A percentile compares a stretch with the other conserved stretches of the same genome.
Evolutionary conservation across 768 basidiomycete genomes (phyloP).

Genomic region (Pleurotus giganteus): DNA sequence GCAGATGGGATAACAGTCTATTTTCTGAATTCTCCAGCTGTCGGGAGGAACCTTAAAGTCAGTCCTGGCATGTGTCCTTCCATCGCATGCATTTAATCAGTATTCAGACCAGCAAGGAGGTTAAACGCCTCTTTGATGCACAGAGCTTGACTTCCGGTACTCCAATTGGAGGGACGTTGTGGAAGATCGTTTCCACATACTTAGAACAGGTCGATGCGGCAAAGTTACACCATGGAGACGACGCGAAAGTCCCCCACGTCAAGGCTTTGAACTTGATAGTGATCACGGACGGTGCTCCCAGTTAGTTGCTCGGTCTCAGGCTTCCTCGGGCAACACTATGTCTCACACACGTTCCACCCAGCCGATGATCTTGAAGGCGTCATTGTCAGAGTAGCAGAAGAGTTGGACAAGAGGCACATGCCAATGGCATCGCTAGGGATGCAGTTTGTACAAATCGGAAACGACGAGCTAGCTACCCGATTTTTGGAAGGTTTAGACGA

Average conservation of each 20-base stretch:
- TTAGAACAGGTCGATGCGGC: conserved; percentile 12
- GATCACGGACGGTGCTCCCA: conserved; percentile 53
- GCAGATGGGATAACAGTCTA: conserved; percentile 53
- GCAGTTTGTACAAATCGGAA: conserved; percentile 65
- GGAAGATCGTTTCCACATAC: conserved; percentile 13
- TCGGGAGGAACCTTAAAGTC: conserved; percentile 31
- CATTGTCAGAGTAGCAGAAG: conserved; percentile 37
- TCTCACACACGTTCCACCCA: conserved; percentile 14
- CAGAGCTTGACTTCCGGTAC: conserved; percentile 14
- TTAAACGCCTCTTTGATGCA: conserved; percentile 15
- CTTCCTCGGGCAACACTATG: not conserved
- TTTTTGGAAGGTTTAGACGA: conserved; percentile 52
- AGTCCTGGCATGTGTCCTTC: conserved; percentile 22
- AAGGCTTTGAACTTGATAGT: conserved; percentile 54
- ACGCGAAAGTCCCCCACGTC: conserved; percentile 19
- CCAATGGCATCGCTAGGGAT: conserved; percentile 55
- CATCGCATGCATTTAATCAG: conserved; percentile 14
- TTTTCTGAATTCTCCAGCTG: conserved; percentile 44
- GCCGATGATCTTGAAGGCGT: conserved; percentile 40
- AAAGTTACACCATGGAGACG: conserved; percentile 1
- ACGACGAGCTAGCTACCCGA: conserved; percentile 33
- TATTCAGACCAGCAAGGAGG: conserved; percentile 13
- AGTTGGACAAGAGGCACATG: conserved; percentile 43
- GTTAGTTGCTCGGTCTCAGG: conserved; percentile 26
- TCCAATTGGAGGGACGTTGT: conserved; percentile 16